Evolutionary conservation across 176 grass and related monocot genomes (phyloP).

Genomic region (Triticum turgidum): DNA sequence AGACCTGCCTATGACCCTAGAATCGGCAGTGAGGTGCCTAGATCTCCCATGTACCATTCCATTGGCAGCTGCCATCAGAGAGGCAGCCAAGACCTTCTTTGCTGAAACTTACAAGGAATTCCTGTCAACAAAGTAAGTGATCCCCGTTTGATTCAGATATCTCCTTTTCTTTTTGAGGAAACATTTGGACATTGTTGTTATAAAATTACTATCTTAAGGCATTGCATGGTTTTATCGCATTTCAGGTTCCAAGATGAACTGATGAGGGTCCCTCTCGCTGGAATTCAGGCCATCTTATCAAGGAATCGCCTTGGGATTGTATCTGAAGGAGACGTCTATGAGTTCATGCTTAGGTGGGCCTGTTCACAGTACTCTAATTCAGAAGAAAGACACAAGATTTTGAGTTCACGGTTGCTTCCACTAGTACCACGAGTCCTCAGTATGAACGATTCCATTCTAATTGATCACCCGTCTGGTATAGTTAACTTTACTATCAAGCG

Average conservation of each 20-base stretch:
- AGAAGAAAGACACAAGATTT: neutral
- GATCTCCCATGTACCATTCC: conserved; percentile 77
- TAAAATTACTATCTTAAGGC: neutral
- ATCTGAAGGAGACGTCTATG: conserved; percentile 68
- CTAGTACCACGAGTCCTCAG: conserved; percentile 11
- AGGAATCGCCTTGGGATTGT: conserved; percentile 61
- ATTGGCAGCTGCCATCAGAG: conserved; percentile 12
- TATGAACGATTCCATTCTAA: conserved; percentile 9
- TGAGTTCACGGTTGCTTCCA: neutral
- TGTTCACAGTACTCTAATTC: conserved; percentile 31
- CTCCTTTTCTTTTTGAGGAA: neutral
- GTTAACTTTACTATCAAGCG: conserved; percentile 35
- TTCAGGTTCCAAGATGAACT: neutral
- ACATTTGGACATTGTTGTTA: neutral
- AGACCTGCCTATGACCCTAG: conserved; percentile 10
- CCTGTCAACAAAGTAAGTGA: conserved; percentile 41
- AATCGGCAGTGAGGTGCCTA: conserved; percentile 75
- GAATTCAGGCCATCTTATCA: conserved; percentile 42
- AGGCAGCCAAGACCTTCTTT: conserved; percentile 57
- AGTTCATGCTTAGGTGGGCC: conserved; percentile 77
- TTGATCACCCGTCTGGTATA: neutral
- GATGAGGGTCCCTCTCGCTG: neutral
- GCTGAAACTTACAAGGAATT: conserved; percentile 54
- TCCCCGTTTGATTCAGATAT: neutral
- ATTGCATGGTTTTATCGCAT: conserved; percentile 8